Evolutionary conservation across 371 early-diverging fungal genomes (phyloP).

Genomic region (Dinochytrium kinnereticum): DNA sequence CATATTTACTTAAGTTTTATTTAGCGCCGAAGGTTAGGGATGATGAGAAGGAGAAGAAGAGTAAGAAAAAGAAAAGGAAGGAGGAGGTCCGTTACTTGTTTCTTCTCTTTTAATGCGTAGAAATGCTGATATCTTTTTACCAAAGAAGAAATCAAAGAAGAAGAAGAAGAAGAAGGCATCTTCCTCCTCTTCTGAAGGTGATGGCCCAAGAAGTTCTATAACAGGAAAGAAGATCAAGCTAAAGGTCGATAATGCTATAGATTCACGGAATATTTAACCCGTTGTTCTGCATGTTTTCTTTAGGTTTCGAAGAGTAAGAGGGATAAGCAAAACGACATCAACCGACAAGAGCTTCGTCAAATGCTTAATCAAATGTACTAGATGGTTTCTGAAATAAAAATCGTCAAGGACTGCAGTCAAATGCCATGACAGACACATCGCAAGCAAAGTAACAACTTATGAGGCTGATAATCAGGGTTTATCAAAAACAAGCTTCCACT

Average conservation of each 20-base stretch:
- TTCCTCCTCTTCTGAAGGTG: conserved; percentile 14
- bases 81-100: too few relatives aligned
- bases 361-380: conserved; percentile 27
- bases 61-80: conserved; percentile 26
- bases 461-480: too few relatives aligned
- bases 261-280: neutral
- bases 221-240: conserved; percentile 40
- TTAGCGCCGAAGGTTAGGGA: conserved; percentile 6
- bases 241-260: conserved; percentile 21
- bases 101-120: too few relatives aligned
- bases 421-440: too few relatives aligned
- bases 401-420: too few relatives aligned
- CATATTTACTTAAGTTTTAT: too few relatives aligned
- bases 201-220: conserved; percentile 26
- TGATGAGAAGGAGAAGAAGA: conserved; percentile 24
- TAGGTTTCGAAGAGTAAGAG: conserved; percentile 26
- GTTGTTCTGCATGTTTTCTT: neutral
- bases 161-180: conserved; percentile 16
- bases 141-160: conserved; percentile 10
- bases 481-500: too few relatives aligned
- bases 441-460: neutral
- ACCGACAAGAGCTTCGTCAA: conserved; percentile 29
- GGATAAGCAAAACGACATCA: conserved; percentile 31
- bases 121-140: too few relatives aligned
- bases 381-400: too few relatives aligned